A percentile compares a stretch with the other conserved stretches of the same genome.
Conservation (phyloP, 441 rosid genomes). For the Breynia disticha region DNA sequence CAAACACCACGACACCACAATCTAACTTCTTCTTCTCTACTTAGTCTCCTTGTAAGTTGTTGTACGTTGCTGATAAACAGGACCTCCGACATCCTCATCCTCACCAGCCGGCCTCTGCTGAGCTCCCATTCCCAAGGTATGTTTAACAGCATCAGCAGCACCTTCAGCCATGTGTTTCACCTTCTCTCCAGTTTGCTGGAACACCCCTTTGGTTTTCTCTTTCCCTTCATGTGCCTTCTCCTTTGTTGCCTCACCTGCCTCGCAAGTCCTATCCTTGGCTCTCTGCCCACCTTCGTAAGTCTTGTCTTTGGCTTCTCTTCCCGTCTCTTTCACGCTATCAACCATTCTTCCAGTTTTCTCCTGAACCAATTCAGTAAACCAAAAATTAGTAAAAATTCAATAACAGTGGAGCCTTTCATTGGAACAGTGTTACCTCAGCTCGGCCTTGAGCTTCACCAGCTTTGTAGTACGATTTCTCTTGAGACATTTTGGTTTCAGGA, state of each 20-base stretch:
- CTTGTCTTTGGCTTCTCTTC: conserved; percentile 31
- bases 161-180: conserved; percentile 47
- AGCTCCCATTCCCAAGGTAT: conserved; percentile 43
- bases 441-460: conserved; percentile 40
- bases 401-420: not conserved
- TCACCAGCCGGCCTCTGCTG: conserved; percentile 13
- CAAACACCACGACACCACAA: not conserved
- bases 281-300: conserved; percentile 20
- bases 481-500: conserved; percentile 23
- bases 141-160: conserved; percentile 50
- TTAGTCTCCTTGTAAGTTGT: not conserved
- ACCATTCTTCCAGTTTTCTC: conserved; percentile 24
- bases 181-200: conserved; percentile 49
- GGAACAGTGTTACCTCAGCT: conserved; percentile 22
- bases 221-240: conserved; percentile 26
- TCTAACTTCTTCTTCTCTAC: not conserved
- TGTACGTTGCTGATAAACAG: not conserved
- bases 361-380: conserved; percentile 7
- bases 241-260: conserved; percentile 14
- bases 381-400: too few species aligned
- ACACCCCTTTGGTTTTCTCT: conserved; percentile 30
- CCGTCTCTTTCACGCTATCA: conserved; percentile 28
- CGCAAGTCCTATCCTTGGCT: conserved; percentile 18
- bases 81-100: conserved; percentile 6
- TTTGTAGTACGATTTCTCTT: conserved; percentile 19